Base-by-base conservation (phyloP, 805 yeast species). In the Monosporozyma unispora region DNA sequence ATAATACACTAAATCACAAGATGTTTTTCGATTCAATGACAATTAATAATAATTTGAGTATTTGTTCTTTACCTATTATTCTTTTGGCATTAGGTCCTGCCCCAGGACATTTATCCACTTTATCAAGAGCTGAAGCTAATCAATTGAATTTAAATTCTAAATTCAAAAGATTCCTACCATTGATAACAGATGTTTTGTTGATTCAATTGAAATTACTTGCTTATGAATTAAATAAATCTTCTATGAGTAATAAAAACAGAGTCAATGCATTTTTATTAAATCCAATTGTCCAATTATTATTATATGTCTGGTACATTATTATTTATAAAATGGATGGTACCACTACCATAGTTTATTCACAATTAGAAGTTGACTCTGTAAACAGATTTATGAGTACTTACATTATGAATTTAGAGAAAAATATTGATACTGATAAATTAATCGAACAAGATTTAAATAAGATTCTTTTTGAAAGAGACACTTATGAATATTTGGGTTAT, bases 251-350 rank as follows among this genome's bases (percentile, higher is more conserved):
- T 19, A 45, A 49, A 11, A 37, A 37, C 9, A 51, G 53, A 25
- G 45, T 54, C 7, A 44, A 55, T 18, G 53, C 52, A 2, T 47
- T 55, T 9, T 33, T 58, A 31, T 44, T 48, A 19, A 58, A 57
- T 38, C 61, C 61, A 14, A 56, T 56, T 16, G 48, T 60, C 12
- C 62, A 59, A 45, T 39, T 59, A 16, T 29, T 60, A 38, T 25
- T 60, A 10, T 58, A 56, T 38, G 54, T 52, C 23, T 59, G 63
- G 59, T 54, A 53, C 44, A 50, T 55, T 10, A 45, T 55, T 12
- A 42, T 57, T 12, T 33, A 41, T n/a, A 46, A 43, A 14, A 49
- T 38, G 35, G 42, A 33, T 21, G 38, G 39, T 25, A 28, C 19
- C 2, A 21, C 45, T 12, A 9, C 46, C 1, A 12, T 14, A 2